Conservation (phyloP, 1,139 yeast genomes). For the Diutina rugosa region DNA sequence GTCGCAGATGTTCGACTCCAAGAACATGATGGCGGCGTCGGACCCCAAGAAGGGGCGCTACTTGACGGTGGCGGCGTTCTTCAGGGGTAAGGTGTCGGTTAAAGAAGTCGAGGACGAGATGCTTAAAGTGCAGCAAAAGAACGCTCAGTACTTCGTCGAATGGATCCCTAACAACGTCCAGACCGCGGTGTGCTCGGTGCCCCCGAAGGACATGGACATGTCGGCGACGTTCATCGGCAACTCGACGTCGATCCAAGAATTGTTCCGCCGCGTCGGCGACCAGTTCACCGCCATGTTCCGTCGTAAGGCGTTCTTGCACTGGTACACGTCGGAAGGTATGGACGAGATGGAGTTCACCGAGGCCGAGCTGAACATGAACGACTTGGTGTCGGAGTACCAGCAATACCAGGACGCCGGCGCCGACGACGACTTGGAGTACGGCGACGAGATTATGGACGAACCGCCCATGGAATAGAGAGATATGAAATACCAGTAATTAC, state of each 20-base stretch:
- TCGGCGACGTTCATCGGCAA: slow-evolving; percentile 88
- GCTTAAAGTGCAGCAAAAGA: slow-evolving; percentile 72
- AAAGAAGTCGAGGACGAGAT: slow-evolving; percentile 92
- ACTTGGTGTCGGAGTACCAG: slow-evolving; percentile 79
- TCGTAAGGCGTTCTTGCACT: slow-evolving; percentile 89
- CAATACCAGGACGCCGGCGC: slow-evolving; percentile 81
- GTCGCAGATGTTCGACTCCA: slow-evolving; percentile 85
- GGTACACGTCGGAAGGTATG: slow-evolving; percentile 95
- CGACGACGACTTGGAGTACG: slow-evolving; percentile 61
- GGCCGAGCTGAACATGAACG: slow-evolving; percentile 71
- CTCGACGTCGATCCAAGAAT: slow-evolving; percentile 84
- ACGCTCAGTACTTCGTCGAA: slow-evolving; percentile 75
- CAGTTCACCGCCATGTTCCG: slow-evolving; percentile 89
- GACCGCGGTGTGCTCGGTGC: slow-evolving; percentile 83
- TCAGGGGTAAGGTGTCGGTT: slow-evolving; percentile 84
- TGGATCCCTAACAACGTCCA: slow-evolving; percentile 97
- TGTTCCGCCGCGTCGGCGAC: slow-evolving; percentile 79
- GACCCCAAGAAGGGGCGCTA: slow-evolving; percentile 87
- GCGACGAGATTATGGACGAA: slow-evolving; percentile 22
- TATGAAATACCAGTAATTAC: not conserved
- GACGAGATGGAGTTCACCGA: slow-evolving; percentile 88
- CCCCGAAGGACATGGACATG: slow-evolving; percentile 79
- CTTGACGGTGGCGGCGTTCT: slow-evolving; percentile 88
- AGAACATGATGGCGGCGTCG: slow-evolving; percentile 92
- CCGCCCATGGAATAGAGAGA: slow-evolving; percentile 1